Evolutionary conservation across 192 early-diverging fungal species (phyloP).

Genomic region (Coemansia sp.): DNA sequence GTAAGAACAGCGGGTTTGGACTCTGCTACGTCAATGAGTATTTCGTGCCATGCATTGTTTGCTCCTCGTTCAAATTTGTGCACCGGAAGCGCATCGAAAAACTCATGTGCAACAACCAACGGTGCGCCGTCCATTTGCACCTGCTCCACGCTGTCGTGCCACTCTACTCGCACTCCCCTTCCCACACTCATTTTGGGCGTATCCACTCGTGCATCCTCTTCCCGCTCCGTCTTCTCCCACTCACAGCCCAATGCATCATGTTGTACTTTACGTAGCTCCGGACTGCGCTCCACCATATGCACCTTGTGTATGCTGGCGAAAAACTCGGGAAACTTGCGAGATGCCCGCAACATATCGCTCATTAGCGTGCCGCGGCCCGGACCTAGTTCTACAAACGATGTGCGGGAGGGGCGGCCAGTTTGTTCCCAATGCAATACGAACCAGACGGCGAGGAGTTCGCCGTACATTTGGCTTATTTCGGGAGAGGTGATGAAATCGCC

Average conservation of each 20-base stretch:
- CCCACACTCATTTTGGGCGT: slow-evolving; percentile 4
- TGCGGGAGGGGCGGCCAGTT: slow-evolving; percentile 58
- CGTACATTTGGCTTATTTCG: slow-evolving; percentile 98
- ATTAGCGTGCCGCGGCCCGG: slow-evolving; percentile 95
- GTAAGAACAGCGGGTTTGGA: slow-evolving; percentile 3
- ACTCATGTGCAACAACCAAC: slow-evolving; percentile 89
- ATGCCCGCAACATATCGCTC: slow-evolving; percentile 83
- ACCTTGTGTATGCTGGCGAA: slow-evolving; percentile 62
- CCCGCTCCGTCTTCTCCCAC: slow-evolving; percentile 2
- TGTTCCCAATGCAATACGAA: slow-evolving; percentile 79
- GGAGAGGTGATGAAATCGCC: slow-evolving; percentile 97
- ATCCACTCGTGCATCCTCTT: slow-evolving; percentile 10
- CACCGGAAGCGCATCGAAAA: slow-evolving; percentile 94
- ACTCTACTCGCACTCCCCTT: slow-evolving; percentile 42
- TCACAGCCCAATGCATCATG: slow-evolving; percentile 54
- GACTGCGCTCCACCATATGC: slow-evolving; percentile 84
- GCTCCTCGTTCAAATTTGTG: slow-evolving; percentile 70
- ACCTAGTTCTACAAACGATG: slow-evolving; percentile 77
- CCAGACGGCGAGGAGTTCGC: slow-evolving; percentile 91
- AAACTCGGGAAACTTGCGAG: slow-evolving; percentile 69
- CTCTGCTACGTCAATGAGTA: slow-evolving; percentile 83
- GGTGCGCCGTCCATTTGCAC: slow-evolving; percentile 55
- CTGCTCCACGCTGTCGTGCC: slow-evolving; percentile 71
- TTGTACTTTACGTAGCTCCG: slow-evolving; percentile 68
- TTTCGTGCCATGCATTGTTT: slow-evolving; percentile 81